Evolutionary conservation across 2,329 filamentous ascomycete species (phyloP).

Genomic region (Bipolaris cookei): DNA sequence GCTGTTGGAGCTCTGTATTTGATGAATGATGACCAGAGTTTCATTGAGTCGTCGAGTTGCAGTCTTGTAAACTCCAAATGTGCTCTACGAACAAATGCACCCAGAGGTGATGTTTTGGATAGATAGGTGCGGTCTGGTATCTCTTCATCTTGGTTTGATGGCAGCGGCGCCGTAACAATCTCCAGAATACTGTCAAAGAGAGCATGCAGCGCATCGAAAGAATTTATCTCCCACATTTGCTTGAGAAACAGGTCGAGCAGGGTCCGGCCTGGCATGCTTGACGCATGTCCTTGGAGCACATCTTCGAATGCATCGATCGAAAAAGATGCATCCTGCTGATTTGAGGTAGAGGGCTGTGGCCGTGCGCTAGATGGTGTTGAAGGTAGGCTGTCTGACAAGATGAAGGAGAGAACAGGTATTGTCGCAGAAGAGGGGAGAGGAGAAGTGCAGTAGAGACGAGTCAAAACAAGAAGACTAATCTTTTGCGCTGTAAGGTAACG

Average conservation of each 20-base stretch:
- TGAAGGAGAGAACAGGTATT: constrained; percentile 77
- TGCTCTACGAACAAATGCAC: constrained; percentile 77
- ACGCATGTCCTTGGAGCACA: constrained; percentile 53
- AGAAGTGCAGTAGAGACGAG: constrained; percentile 80
- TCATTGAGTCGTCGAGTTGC: constrained; percentile 77
- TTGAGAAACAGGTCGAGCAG: constrained; percentile 87
- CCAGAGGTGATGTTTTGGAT: constrained; percentile 77
- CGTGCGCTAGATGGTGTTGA: constrained; percentile 30
- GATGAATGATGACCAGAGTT: constrained; percentile 83
- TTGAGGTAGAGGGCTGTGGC: constrained; percentile 30
- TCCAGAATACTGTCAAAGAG: constrained; percentile 70
- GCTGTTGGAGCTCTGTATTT: constrained; percentile 80
- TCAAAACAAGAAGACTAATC: constrained; percentile 78
- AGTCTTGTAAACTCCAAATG: constrained; percentile 80
- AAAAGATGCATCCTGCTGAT: constrained; percentile 43
- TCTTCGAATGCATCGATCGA: constrained; percentile 55
- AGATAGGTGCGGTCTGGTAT: constrained; percentile 61
- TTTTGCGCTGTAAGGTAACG: constrained; percentile 90
- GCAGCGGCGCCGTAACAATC: constrained; percentile 61
- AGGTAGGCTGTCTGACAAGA: constrained; percentile 71
- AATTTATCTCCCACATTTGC: constrained; percentile 83
- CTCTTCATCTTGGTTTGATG: constrained; percentile 31
- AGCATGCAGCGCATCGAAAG: constrained; percentile 76
- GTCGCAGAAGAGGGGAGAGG: constrained; percentile 72
- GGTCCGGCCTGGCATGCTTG: constrained; percentile 72